These are phyloP conservation scores for Uronychia binucleata DNA, from an alignment of 73 alveolate genomes.

Conservation along the genomic window DNA sequence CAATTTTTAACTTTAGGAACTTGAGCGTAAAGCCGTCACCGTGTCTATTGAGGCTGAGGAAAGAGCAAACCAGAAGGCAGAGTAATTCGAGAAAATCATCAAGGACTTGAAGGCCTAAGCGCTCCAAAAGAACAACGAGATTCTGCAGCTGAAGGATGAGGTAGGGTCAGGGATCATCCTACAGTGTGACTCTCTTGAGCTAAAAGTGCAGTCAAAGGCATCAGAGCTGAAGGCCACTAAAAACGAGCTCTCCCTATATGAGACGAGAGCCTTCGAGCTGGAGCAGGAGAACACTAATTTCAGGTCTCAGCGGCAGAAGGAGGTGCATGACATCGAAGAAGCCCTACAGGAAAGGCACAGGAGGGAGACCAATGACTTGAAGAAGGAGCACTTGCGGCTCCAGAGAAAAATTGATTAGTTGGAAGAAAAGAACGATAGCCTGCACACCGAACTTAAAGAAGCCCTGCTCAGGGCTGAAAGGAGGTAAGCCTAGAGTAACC, in stretches of 20 bases:
- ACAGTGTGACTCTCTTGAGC: neutral
- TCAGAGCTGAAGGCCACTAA: neutral
- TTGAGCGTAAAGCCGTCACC: neutral
- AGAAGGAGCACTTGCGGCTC: neutral
- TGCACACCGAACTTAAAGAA: neutral
- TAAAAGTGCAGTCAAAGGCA: neutral
- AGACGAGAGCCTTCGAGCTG: neutral
- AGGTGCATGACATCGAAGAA: neutral
- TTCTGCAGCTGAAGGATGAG: neutral
- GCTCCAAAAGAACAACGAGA: neutral
- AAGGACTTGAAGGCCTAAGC: neutral
- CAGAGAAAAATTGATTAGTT: neutral
- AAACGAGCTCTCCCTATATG: neutral
- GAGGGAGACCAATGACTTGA: neutral
- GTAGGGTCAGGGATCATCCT: neutral
- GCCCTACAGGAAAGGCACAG: neutral
- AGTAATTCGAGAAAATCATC: neutral
- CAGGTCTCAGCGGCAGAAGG: neutral
- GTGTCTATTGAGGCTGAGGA: neutral
- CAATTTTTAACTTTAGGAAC: too few relatives aligned
- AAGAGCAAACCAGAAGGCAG: neutral
- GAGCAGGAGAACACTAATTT: neutral
- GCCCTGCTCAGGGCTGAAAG: neutral
- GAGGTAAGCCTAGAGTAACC: neutral
- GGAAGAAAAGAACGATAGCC: neutral